Conservation (phyloP, 129 eudicot species). For the Chrysanthemum lavandulifolium region DNA sequence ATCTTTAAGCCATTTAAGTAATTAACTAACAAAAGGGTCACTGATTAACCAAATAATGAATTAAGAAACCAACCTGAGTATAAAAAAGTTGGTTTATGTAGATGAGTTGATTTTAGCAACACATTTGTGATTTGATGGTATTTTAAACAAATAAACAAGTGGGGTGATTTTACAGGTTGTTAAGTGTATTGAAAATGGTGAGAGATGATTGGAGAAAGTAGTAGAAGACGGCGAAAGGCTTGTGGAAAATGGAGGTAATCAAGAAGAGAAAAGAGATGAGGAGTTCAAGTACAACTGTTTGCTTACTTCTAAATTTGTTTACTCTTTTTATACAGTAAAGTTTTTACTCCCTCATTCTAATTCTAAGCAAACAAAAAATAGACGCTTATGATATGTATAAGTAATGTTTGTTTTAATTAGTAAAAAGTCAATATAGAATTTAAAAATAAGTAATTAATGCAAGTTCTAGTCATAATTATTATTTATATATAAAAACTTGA, state of each 20-base stretch:
- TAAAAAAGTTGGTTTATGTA: conserved; percentile 23
- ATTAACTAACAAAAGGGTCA: not conserved
- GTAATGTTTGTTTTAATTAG: no score
- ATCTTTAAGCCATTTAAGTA: conserved; percentile 24
- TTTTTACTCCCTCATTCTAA: not conserved
- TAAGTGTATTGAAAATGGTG: conserved; percentile 31
- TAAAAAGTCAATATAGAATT: no score
- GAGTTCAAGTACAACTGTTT: conserved; percentile 28
- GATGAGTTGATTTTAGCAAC: conserved; percentile 3
- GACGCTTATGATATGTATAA: no score
- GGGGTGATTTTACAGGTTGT: not conserved
- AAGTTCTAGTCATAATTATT: no score
- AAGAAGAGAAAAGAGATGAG: conserved; percentile 9
- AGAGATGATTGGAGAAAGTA: conserved; percentile 8
- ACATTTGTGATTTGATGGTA: no score
- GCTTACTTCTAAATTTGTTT: conserved; percentile 11
- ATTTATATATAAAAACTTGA: no score
- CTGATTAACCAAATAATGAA: not conserved
- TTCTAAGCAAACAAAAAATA: no score
- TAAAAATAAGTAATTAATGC: no score
- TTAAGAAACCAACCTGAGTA: conserved; percentile 36
- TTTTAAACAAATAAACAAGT: no score
- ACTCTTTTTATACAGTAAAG: not conserved
- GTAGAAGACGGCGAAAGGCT: conserved; percentile 69
- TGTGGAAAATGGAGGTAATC: conserved; percentile 45